Percentiles rank a stretch among this genome's conserved stretches.
Evolutionary conservation across 176 grass and related monocot genomes (phyloP).

Genomic region (Bothriochloa decipiens): DNA sequence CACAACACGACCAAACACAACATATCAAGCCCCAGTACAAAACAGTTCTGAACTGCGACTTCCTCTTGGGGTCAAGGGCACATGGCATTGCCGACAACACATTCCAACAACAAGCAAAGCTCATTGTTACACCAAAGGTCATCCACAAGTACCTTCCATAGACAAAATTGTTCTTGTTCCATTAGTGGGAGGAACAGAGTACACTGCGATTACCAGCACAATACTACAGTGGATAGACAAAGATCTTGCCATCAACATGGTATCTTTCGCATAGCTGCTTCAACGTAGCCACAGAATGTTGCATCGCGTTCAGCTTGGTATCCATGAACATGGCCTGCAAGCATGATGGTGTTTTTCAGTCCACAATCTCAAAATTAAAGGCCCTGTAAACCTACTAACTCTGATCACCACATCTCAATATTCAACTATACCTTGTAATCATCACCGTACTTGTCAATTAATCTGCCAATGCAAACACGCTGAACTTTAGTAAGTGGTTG

Average conservation of each 20-base stretch:
- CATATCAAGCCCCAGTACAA: not conserved
- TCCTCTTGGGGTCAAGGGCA: not conserved
- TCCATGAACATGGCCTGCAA: slow-evolving; percentile 98
- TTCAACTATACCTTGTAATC: slow-evolving; percentile 67
- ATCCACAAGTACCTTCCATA: slow-evolving; percentile 16
- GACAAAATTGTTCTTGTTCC: slow-evolving; percentile 39
- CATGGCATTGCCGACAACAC: not conserved
- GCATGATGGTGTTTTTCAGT: slow-evolving; percentile 8
- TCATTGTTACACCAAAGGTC: slow-evolving; percentile 13
- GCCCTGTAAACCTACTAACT: slow-evolving; percentile 5
- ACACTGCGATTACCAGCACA: not conserved
- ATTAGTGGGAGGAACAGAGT: slow-evolving; percentile 6
- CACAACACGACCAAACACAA: not conserved
- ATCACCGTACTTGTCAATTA: slow-evolving; percentile 89
- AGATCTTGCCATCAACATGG: slow-evolving; percentile 51
- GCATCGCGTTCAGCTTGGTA: slow-evolving; percentile 86
- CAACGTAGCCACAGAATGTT: slow-evolving; percentile 71
- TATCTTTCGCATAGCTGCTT: slow-evolving; percentile 87
- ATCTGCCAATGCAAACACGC: slow-evolving; percentile 61
- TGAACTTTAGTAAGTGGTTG: slow-evolving; percentile 79
- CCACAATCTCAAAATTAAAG: not conserved
- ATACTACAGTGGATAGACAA: slow-evolving; percentile 48
- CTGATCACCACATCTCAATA: not conserved
- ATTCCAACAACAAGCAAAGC: not conserved
- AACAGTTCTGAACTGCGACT: not conserved